phyloP scores from a whole-genome alignment of 1,139 yeast species.

The Suhomyces taliae region DNA sequence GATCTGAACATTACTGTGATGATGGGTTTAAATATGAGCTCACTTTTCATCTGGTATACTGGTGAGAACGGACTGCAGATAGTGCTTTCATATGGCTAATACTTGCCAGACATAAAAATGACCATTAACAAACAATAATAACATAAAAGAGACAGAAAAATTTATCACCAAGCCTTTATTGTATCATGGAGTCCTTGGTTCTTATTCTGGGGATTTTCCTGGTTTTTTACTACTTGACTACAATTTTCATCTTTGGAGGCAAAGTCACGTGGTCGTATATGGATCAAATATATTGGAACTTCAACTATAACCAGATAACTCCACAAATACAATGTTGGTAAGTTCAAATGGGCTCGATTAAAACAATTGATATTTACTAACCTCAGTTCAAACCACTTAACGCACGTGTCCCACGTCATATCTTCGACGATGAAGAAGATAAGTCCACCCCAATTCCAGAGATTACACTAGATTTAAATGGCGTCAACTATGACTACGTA shows the following conservation, averaged over 20 bases:
- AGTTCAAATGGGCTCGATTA: not conserved
- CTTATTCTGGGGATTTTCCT: too few relatives aligned
- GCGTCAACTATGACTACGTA: conserved; percentile 14
- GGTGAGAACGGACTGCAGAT: not conserved
- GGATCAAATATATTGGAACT: not conserved
- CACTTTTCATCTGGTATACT: not conserved
- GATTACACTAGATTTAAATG: conserved; percentile 8
- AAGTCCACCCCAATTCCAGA: conserved; percentile 19
- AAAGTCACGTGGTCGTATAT: conserved; percentile 2
- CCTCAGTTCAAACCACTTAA: conserved; percentile 56
- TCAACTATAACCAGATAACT: not conserved
- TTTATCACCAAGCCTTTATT: too few relatives aligned
- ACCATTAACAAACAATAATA: too few relatives aligned
- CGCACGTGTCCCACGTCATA: conserved; percentile 50
- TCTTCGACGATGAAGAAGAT: conserved; percentile 45
- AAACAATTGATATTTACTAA: conserved; percentile 7
- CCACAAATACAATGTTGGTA: conserved; percentile 3
- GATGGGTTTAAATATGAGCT: not conserved
- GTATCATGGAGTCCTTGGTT: too few relatives aligned
- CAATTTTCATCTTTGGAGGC: too few relatives aligned
- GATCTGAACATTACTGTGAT: conserved; percentile 6
- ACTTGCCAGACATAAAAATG: too few relatives aligned
- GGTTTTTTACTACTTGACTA: too few relatives aligned
- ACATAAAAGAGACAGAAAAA: too few relatives aligned
- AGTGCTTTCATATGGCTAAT: not conserved